These are phyloP conservation scores for Neurospora terricola DNA, from an alignment of 495 filamentous ascomycete species.

Conservation along the genomic window DNA sequence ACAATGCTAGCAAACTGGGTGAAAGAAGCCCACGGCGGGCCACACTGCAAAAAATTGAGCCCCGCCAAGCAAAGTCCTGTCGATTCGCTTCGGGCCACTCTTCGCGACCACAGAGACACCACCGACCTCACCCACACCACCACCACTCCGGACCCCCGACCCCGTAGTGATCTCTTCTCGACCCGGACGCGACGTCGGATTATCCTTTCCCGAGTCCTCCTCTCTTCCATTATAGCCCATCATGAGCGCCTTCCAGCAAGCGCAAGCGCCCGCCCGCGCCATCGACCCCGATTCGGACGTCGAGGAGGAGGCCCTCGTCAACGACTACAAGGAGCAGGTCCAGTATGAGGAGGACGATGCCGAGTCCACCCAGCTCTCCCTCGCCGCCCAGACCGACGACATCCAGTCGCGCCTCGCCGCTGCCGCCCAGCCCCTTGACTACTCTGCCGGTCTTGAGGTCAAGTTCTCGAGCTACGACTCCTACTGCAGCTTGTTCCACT, in stretches of 20 bases:
- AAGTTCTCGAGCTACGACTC: slow-evolving; percentile 98
- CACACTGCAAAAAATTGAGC: slow-evolving; percentile 22
- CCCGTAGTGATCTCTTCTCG: not conserved
- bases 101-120: slow-evolving; percentile 14
- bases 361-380: slow-evolving; percentile 54
- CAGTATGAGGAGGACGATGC: slow-evolving; percentile 79
- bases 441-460: slow-evolving; percentile 83
- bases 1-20: not conserved
- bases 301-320: slow-evolving; percentile 87
- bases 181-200: slow-evolving; percentile 1
- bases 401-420: slow-evolving; percentile 82
- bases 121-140: slow-evolving; percentile 8
- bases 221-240: slow-evolving; percentile 3
- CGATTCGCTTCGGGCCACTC: slow-evolving; percentile 14
- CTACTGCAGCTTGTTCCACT: slow-evolving; percentile 98
- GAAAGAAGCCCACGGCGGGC: not conserved
- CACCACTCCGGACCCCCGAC: slow-evolving; percentile 7
- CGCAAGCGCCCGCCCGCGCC: slow-evolving; percentile 39
- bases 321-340: slow-evolving; percentile 91
- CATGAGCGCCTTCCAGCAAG: slow-evolving; percentile 45
- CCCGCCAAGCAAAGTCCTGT: slow-evolving; percentile 21
- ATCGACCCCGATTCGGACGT: slow-evolving; percentile 78
- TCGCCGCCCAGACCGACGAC: slow-evolving; percentile 56
- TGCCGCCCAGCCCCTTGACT: slow-evolving; percentile 90
- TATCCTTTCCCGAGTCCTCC: not conserved